Percentiles rank a stretch among this genome's conserved stretches.
Evolutionary conservation across 768 basidiomycete species (phyloP).

Genomic region (Leccinellum albellum): DNA sequence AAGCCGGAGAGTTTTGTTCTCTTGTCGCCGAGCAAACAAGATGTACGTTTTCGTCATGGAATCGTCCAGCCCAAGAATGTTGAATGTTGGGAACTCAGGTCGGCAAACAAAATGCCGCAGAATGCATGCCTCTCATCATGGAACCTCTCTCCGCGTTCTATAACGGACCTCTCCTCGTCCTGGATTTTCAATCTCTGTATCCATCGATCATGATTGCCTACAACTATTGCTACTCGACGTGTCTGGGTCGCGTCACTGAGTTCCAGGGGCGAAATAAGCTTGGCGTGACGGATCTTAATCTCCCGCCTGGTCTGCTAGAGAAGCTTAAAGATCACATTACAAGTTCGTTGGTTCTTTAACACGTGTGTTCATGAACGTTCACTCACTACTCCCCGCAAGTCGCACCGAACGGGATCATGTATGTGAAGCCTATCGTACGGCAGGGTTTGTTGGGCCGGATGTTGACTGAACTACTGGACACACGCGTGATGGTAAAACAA

Average conservation of each 20-base stretch:
- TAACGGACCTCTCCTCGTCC: conserved; percentile 84
- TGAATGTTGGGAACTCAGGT: conserved; percentile 50
- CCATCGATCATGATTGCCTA: conserved; percentile 99
- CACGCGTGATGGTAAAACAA: conserved; percentile 96
- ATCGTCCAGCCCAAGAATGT: neutral
- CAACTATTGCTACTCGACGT: conserved; percentile 96
- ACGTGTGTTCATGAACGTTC: neutral
- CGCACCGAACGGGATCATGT: conserved; percentile 93
- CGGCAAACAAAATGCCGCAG: conserved; percentile 92
- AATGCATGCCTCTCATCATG: conserved; percentile 93
- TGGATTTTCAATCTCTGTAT: conserved; percentile 96
- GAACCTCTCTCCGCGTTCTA: conserved; percentile 94
- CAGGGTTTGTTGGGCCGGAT: conserved; percentile 86
- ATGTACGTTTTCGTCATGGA: conserved; percentile 46
- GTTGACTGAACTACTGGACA: conserved; percentile 89
- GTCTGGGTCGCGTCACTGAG: conserved; percentile 81
- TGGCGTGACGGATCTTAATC: conserved; percentile 72
- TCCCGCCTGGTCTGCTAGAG: conserved; percentile 63
- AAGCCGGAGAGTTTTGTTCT: conserved; percentile 94
- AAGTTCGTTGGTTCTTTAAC: conserved; percentile 40
- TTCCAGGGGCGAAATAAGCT: conserved; percentile 88
- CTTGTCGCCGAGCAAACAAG: conserved; percentile 81
- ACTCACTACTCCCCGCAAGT: conserved; percentile 44
- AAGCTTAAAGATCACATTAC: conserved; percentile 73
- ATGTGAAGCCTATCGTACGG: conserved; percentile 80